These are phyloP conservation scores for Salix viminalis DNA, from an alignment of 345 rosid genomes.

Conservation along the genomic window DNA sequence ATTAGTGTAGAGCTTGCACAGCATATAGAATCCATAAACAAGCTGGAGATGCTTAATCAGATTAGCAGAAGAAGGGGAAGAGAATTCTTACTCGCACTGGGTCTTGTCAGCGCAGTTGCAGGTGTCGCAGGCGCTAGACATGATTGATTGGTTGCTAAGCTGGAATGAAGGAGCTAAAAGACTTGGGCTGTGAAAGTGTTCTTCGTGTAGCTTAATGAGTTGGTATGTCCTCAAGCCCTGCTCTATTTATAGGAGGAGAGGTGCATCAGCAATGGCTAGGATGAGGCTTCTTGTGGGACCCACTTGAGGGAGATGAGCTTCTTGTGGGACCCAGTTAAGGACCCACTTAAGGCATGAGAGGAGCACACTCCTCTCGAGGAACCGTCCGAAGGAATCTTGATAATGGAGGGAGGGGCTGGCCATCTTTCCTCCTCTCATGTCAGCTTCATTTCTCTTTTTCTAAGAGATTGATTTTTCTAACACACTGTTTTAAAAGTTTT, in stretches of 20 bases:
- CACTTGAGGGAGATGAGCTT: no score
- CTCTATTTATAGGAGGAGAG: conserved; percentile 48
- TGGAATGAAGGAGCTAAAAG: not conserved
- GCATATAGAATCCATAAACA: not conserved
- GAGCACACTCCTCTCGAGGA: conserved; percentile 43
- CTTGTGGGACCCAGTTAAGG: not conserved
- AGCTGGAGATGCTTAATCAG: not conserved
- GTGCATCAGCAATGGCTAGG: not conserved
- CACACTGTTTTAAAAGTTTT: no score
- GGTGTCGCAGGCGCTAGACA: conserved; percentile 70
- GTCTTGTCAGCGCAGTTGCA: conserved; percentile 78
- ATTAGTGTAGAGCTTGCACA: no score
- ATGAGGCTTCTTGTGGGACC: no score
- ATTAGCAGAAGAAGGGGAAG: not conserved
- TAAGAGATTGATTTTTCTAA: not conserved
- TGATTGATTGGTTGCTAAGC: conserved; percentile 26
- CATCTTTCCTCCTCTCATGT: conserved; percentile 58
- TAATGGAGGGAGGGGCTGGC: conserved; percentile 28
- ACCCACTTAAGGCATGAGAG: conserved; percentile 23
- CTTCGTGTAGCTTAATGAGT: conserved; percentile 8
- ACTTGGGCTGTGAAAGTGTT: not conserved
- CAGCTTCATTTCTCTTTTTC: conserved; percentile 30
- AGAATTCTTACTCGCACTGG: conserved; percentile 59
- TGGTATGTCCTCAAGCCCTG: conserved; percentile 6
- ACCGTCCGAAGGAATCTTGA: conserved; percentile 38